A percentile compares a stretch with the other conserved stretches of the same genome.
Evolutionary conservation across 371 early-diverging fungal species (phyloP).

Genomic region (Rhizomucor pusillus): DNA sequence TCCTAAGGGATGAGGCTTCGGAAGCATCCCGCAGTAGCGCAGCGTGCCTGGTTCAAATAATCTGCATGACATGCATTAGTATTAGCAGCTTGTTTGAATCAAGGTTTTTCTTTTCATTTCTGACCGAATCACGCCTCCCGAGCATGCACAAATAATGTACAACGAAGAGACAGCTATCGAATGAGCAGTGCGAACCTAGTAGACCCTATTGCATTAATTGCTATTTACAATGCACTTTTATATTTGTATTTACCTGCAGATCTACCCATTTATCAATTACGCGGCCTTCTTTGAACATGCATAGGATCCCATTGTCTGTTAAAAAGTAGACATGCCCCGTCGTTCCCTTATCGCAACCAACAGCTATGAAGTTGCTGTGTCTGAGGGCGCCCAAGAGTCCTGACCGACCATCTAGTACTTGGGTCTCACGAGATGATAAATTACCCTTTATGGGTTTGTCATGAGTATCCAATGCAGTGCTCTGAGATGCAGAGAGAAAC

Average conservation of each 20-base stretch:
- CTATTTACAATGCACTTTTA: neutral
- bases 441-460: slow-evolving; percentile 17
- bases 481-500: neutral
- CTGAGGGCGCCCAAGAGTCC: slow-evolving; percentile 69
- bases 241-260: slow-evolving; percentile 51
- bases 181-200: slow-evolving; percentile 56
- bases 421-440: slow-evolving; percentile 40
- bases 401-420: slow-evolving; percentile 73
- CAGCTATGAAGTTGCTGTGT: slow-evolving; percentile 73
- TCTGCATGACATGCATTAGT: slow-evolving; percentile 25
- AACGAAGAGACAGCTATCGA: slow-evolving; percentile 62
- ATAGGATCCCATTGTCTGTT: slow-evolving; percentile 68
- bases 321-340: slow-evolving; percentile 60
- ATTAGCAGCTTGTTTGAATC: neutral
- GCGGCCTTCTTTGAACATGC: slow-evolving; percentile 63
- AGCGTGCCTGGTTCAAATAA: slow-evolving; percentile 71
- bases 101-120: neutral
- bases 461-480: neutral
- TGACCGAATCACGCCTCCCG: slow-evolving; percentile 70
- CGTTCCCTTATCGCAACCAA: slow-evolving; percentile 47
- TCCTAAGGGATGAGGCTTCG: slow-evolving; percentile 74
- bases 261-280: slow-evolving; percentile 80
- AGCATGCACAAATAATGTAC: slow-evolving; percentile 73
- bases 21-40: slow-evolving; percentile 68
- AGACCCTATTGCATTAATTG: neutral